These are phyloP conservation scores for Aspergillus sojae DNA, from an alignment of 2,329 filamentous ascomycete species.

Conservation along the genomic window DNA sequence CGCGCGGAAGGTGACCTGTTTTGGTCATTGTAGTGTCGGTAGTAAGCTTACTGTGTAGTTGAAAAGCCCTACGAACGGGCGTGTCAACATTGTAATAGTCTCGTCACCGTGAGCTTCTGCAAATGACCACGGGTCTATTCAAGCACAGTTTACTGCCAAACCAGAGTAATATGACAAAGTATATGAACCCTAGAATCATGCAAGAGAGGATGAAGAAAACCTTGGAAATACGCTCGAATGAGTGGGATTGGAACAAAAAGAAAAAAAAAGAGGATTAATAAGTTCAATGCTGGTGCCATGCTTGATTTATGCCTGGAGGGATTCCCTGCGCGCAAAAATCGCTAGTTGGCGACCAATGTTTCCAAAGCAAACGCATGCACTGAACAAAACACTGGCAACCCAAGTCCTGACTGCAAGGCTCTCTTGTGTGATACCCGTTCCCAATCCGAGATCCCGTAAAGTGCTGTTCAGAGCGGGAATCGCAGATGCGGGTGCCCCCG, in stretches of 20 bases:
- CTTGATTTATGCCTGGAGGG: slow-evolving; percentile 20
- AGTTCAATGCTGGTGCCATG: background rate
- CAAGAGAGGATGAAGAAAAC: background rate
- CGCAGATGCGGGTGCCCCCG: slow-evolving; percentile 42
- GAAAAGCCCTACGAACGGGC: background rate
- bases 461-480: slow-evolving; percentile 31
- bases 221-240: background rate
- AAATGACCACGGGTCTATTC: background rate
- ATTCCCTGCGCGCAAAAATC: slow-evolving; percentile 41
- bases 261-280: slow-evolving; percentile 4
- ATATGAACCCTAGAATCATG: background rate
- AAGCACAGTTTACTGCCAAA: background rate
- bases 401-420: slow-evolving; percentile 72
- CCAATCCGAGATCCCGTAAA: slow-evolving; percentile 34
- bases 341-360: slow-evolving; percentile 85
- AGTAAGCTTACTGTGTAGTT: background rate
- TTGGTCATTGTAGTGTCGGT: background rate
- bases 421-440: slow-evolving; percentile 49
- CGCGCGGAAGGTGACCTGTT: background rate
- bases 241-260: background rate
- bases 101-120: background rate
- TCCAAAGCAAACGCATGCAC: slow-evolving; percentile 92
- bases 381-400: slow-evolving; percentile 92
- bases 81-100: background rate
- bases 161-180: background rate